Evolutionary conservation across 1,284 basidiomycete species (phyloP).

Genomic region (Tilletia walkeri): DNA sequence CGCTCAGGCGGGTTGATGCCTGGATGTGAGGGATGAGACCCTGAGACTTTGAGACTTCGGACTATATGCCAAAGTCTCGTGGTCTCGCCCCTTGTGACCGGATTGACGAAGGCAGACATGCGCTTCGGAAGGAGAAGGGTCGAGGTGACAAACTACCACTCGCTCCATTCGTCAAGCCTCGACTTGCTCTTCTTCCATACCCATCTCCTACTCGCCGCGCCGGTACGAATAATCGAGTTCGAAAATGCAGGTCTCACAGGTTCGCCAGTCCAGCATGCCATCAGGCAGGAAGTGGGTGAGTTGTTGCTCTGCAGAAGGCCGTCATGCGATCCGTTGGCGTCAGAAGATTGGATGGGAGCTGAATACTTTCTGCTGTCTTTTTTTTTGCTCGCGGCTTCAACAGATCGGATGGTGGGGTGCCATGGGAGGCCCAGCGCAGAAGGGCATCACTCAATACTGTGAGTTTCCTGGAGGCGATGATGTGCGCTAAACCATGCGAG

Average conservation of each 20-base stretch:
- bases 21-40: too few species aligned
- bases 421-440: constrained; percentile 52
- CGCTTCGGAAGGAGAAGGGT: too few species aligned
- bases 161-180: too few species aligned
- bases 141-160: too few species aligned
- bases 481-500: neutral
- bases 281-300: constrained; percentile 50
- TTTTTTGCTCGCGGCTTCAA: neutral
- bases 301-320: too few species aligned
- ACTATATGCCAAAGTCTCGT: too few species aligned
- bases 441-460: constrained; percentile 50
- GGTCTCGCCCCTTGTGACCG: too few species aligned
- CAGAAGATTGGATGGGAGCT: neutral
- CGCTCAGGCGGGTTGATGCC: too few species aligned
- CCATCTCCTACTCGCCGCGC: neutral
- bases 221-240: neutral
- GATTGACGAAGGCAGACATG: too few species aligned
- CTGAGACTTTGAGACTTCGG: too few species aligned
- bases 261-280: constrained; percentile 44
- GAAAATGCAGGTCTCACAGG: constrained; percentile 38
- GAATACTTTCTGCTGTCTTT: neutral
- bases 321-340: neutral
- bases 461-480: constrained; percentile 18
- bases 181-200: too few species aligned
- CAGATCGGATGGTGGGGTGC: constrained; percentile 56